A percentile compares a stretch with the other conserved stretches of the same genome.
Evolutionary conservation across 352 stramenopile species (phyloP).

Genomic region (Phytophthora sojae): DNA sequence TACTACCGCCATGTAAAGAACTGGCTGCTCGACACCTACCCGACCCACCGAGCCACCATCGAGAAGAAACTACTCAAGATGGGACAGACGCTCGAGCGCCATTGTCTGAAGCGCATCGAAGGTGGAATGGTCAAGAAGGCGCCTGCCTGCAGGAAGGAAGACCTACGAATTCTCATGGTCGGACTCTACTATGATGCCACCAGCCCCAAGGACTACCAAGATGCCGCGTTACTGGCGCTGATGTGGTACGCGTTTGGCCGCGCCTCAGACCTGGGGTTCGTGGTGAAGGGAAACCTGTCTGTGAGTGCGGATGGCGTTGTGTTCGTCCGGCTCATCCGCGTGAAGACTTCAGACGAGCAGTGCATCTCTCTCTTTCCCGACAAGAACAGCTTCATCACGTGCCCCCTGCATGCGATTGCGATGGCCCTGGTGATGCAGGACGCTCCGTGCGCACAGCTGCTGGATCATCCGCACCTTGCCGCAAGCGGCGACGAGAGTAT

Average conservation of each 20-base stretch:
- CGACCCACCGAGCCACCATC: slow-evolving; percentile 2
- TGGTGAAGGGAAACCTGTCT: too few species aligned
- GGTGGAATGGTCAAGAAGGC: background rate
- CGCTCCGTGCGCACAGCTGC: too few species aligned
- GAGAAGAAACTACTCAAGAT: slow-evolving; percentile 25
- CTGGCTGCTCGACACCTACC: slow-evolving; percentile 25
- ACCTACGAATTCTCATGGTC: slow-evolving; percentile 19
- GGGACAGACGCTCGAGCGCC: slow-evolving; percentile 11
- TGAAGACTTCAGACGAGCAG: slow-evolving; percentile 5
- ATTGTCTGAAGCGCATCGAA: slow-evolving; percentile 22
- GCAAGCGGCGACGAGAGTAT: background rate
- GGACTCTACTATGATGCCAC: slow-evolving; percentile 8
- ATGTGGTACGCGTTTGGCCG: too few species aligned
- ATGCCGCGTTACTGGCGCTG: slow-evolving; percentile 12
- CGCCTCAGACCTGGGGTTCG: too few species aligned
- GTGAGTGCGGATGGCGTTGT: slow-evolving; percentile 11
- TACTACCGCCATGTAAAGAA: slow-evolving; percentile 31
- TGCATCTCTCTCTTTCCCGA: slow-evolving; percentile 10
- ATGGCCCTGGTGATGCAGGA: slow-evolving; percentile 12
- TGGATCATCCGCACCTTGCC: background rate
- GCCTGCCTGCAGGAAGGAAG: slow-evolving; percentile 8
- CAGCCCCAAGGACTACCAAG: slow-evolving; percentile 24
- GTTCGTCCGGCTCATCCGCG: slow-evolving; percentile 10
- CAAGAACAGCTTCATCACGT: slow-evolving; percentile 14
- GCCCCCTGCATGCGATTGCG: background rate